These are phyloP conservation scores for Triglochin maritima DNA, from an alignment of 106 monocot species.

Conservation along the genomic window DNA sequence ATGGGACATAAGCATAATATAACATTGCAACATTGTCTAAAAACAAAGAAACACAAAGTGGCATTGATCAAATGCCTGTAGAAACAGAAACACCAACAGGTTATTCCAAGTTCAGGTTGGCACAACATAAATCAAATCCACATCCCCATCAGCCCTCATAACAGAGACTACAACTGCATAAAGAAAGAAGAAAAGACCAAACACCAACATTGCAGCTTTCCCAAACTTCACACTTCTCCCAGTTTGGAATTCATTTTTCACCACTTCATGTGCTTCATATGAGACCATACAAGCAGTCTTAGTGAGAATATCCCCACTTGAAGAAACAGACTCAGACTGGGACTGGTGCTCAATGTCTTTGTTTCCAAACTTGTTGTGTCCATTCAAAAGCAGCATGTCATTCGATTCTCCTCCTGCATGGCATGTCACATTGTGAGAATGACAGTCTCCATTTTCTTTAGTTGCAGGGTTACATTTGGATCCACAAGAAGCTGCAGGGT, in stretches of 20 bases:
- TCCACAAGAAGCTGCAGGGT: slow-evolving; percentile 9
- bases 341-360: slow-evolving; percentile 13
- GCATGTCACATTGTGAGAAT: slow-evolving; percentile 12
- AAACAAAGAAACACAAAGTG: too few relatives aligned
- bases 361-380: neutral
- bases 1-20: too few relatives aligned
- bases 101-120: slow-evolving; percentile 33
- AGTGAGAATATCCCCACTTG: slow-evolving; percentile 31
- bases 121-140: slow-evolving; percentile 17
- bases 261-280: slow-evolving; percentile 1
- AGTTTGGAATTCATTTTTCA: neutral
- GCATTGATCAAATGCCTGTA: neutral
- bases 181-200: slow-evolving; percentile 19
- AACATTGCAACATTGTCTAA: too few relatives aligned
- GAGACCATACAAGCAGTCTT: slow-evolving; percentile 1
- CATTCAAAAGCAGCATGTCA: neutral
- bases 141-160: slow-evolving; percentile 19
- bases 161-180: slow-evolving; percentile 12
- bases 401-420: neutral
- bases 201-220: slow-evolving; percentile 15
- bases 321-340: slow-evolving; percentile 56
- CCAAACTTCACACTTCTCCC: neutral
- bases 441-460: slow-evolving; percentile 2
- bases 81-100: neutral
- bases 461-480: slow-evolving; percentile 5